A percentile compares a stretch with the other conserved stretches of the same genome.
These are phyloP conservation scores for Saturnispora gosingensis DNA, from an alignment of 805 yeast genomes.

Conservation along the genomic window DNA sequence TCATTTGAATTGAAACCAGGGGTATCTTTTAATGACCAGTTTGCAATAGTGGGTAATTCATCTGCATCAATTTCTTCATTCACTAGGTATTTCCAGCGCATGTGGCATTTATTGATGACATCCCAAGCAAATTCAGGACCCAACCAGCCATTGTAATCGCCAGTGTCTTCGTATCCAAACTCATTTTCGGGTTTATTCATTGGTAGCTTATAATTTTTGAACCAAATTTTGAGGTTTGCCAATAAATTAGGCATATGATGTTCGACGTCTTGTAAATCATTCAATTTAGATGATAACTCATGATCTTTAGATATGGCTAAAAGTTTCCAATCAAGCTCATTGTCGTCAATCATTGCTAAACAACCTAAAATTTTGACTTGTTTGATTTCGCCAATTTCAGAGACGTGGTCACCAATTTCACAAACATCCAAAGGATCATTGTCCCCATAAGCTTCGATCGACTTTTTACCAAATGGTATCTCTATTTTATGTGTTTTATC, in stretches of 20 bases:
- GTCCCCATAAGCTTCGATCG: constrained; percentile 52
- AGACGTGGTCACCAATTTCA: constrained; percentile 44
- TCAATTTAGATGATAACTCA: constrained; percentile 49
- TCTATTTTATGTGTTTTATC: constrained; percentile 57
- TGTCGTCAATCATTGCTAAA: constrained; percentile 78
- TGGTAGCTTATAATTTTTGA: constrained; percentile 74
- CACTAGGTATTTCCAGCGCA: constrained; percentile 57
- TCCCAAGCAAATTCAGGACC: constrained; percentile 44
- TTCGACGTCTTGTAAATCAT: constrained; percentile 62
- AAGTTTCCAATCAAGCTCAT: constrained; percentile 94
- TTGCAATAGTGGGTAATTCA: constrained; percentile 29
- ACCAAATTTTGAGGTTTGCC: constrained; percentile 66
- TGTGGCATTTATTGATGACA: constrained; percentile 53
- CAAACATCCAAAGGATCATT: constrained; percentile 93
- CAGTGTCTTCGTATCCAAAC: constrained; percentile 60
- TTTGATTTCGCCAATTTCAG: constrained; percentile 42
- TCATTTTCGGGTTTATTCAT: constrained; percentile 69
- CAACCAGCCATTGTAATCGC: constrained; percentile 25
- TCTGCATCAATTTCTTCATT: constrained; percentile 30
- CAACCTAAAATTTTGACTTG: constrained; percentile 67
- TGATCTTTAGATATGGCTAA: constrained; percentile 62
- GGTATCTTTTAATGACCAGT: constrained; percentile 29
- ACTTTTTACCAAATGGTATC: background rate
- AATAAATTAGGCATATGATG: constrained; percentile 61
- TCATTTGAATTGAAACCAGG: constrained; percentile 11